Conservation (phyloP, 2,329 filamentous ascomycete species). For the Colletotrichum noveboracense region DNA sequence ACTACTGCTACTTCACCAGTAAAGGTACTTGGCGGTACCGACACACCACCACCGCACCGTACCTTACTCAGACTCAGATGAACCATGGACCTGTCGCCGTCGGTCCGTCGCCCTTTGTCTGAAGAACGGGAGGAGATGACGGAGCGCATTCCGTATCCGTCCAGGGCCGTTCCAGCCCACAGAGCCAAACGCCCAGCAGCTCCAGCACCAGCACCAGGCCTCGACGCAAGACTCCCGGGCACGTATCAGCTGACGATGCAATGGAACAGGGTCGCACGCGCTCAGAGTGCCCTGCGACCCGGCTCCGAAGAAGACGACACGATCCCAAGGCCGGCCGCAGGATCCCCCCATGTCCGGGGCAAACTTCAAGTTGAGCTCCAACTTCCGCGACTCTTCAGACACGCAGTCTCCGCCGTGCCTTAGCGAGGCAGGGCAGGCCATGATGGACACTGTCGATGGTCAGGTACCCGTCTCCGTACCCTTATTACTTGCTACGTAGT, state of each 20-base stretch:
- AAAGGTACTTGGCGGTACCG: neutral
- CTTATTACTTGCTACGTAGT: neutral
- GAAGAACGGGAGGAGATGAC: neutral
- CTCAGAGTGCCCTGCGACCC: neutral
- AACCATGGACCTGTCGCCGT: neutral
- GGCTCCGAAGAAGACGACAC: neutral
- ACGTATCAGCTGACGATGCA: neutral
- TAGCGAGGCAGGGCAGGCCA: neutral
- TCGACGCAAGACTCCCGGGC: neutral
- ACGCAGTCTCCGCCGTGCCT: neutral
- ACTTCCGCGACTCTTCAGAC: neutral
- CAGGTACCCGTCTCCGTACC: neutral
- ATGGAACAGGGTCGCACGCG: neutral
- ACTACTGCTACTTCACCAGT: neutral
- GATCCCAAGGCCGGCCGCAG: neutral
- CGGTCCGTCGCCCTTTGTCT: neutral
- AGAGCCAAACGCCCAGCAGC: neutral
- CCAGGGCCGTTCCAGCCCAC: neutral
- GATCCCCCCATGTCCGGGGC: neutral
- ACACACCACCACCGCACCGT: neutral
- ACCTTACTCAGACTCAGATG: neutral
- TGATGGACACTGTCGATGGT: neutral
- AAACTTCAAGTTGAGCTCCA: neutral
- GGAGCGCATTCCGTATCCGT: slow-evolving; percentile 15
- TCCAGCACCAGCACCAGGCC: neutral